Conservation (phyloP, 192 early-diverging fungal species). For the Fimicolochytrium jonesii region DNA sequence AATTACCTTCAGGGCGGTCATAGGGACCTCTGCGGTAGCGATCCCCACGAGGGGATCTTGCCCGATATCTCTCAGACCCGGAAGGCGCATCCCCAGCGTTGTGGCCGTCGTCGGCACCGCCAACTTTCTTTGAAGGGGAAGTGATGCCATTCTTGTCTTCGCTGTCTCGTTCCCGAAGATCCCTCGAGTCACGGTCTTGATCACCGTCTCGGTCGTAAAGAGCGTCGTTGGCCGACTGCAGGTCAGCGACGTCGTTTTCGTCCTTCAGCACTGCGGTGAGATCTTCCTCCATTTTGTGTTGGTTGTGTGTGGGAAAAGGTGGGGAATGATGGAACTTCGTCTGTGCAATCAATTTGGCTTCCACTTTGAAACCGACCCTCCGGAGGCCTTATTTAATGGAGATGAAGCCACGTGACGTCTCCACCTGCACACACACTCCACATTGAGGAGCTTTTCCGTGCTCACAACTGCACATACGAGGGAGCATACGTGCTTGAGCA, state of each 20-base stretch:
- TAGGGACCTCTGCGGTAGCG: slow-evolving; percentile 4
- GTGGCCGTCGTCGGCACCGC: background rate
- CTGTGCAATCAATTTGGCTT: too few relatives aligned
- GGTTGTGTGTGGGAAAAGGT: background rate
- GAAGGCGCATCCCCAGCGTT: background rate
- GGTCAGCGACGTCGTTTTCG: background rate
- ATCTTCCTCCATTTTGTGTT: slow-evolving; percentile 35
- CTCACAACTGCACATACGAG: too few relatives aligned
- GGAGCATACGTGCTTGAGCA: too few relatives aligned
- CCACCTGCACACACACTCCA: too few relatives aligned
- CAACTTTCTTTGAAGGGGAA: background rate
- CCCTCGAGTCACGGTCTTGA: slow-evolving; percentile 14
- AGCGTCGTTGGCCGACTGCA: background rate
- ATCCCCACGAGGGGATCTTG: slow-evolving; percentile 7
- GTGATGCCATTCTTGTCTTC: background rate
- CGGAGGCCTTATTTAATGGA: too few relatives aligned
- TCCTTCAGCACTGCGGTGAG: slow-evolving; percentile 33
- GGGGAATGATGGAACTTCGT: too few relatives aligned
- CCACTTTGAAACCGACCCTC: too few relatives aligned
- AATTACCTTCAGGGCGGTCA: slow-evolving; percentile 11
- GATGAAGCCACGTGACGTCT: too few relatives aligned
- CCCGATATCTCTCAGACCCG: too few relatives aligned
- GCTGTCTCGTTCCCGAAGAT: slow-evolving; percentile 13
- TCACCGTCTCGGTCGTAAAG: slow-evolving; percentile 2
- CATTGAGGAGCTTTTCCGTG: too few relatives aligned